A percentile compares a stretch with the other conserved stretches of the same genome.
Conservation (phyloP, 2,329 filamentous ascomycete species). For the Stachybotrys elegans region DNA sequence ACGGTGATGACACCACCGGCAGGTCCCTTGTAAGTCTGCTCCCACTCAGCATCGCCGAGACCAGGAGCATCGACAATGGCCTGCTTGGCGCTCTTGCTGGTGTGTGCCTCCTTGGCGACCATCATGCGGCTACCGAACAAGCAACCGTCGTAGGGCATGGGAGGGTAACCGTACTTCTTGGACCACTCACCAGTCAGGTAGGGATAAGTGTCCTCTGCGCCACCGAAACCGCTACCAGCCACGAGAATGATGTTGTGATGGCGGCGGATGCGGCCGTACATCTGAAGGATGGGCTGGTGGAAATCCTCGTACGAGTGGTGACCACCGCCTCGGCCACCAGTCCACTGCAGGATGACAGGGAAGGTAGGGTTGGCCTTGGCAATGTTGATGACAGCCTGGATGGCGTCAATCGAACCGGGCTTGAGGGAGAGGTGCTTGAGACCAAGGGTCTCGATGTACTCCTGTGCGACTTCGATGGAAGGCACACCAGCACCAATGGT, state of each 20-base stretch:
- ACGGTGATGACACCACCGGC: constrained; percentile 95
- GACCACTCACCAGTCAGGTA: constrained; percentile 90
- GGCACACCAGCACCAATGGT: constrained; percentile 92
- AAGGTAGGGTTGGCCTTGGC: constrained; percentile 91
- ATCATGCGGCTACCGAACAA: constrained; percentile 91
- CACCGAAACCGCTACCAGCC: constrained; percentile 88
- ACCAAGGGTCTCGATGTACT: constrained; percentile 89
- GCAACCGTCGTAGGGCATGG: constrained; percentile 92
- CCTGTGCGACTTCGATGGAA: constrained; percentile 86
- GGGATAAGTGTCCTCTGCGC: constrained; percentile 83
- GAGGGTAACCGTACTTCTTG: constrained; percentile 77
- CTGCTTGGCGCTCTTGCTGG: constrained; percentile 80
- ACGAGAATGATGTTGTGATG: constrained; percentile 84
- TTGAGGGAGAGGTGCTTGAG: constrained; percentile 95
- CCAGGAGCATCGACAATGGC: constrained; percentile 84
- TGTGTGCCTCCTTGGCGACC: constrained; percentile 89
- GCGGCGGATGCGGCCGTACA: constrained; percentile 84
- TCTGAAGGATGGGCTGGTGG: constrained; percentile 83
- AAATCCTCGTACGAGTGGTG: constrained; percentile 96
- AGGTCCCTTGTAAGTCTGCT: constrained; percentile 86
- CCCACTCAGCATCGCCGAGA: constrained; percentile 78
- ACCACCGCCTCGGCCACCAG: constrained; percentile 85
- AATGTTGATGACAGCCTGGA: constrained; percentile 87
- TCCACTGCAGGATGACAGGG: constrained; percentile 93
- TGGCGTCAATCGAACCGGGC: constrained; percentile 82